Evolutionary conservation across 495 filamentous ascomycete species (phyloP).

Genomic region (Cercophora newfieldiana): DNA sequence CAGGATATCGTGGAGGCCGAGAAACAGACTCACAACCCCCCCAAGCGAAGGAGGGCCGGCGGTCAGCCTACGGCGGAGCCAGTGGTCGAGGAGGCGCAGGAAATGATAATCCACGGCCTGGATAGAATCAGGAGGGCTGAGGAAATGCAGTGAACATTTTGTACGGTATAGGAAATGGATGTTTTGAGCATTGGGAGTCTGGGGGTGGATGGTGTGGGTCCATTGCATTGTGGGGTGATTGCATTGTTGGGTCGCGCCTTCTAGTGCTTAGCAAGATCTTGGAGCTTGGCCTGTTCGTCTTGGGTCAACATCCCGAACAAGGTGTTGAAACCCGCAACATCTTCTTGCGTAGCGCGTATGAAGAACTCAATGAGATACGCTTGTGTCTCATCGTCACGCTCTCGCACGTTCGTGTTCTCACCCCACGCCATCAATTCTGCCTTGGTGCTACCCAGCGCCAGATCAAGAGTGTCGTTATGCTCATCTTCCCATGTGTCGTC

Average conservation of each 20-base stretch:
- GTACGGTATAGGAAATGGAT: neutral
- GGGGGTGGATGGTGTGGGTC: too few relatives aligned
- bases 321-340: constrained; percentile 71
- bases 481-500: constrained; percentile 91
- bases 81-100: too few relatives aligned
- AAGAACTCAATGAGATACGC: constrained; percentile 82
- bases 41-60: too few relatives aligned
- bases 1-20: too few relatives aligned
- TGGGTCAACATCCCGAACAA: constrained; percentile 68
- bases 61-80: too few relatives aligned
- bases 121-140: too few relatives aligned
- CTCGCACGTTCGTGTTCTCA: constrained; percentile 58
- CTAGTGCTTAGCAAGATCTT: constrained; percentile 39
- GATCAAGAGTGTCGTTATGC: constrained; percentile 64
- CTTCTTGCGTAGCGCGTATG: constrained; percentile 60
- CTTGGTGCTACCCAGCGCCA: constrained; percentile 64
- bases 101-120: too few relatives aligned
- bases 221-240: too few relatives aligned
- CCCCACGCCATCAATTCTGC: constrained; percentile 78
- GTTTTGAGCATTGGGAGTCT: too few relatives aligned
- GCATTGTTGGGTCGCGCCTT: too few relatives aligned
- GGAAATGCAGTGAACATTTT: neutral
- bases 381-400: constrained; percentile 91
- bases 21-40: too few relatives aligned
- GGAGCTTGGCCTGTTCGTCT: constrained; percentile 73